Evolutionary conservation across 768 basidiomycete species (phyloP), one percentile per base, ranked within the genome.

Genomic region (Dentipellis sp.): DNA sequence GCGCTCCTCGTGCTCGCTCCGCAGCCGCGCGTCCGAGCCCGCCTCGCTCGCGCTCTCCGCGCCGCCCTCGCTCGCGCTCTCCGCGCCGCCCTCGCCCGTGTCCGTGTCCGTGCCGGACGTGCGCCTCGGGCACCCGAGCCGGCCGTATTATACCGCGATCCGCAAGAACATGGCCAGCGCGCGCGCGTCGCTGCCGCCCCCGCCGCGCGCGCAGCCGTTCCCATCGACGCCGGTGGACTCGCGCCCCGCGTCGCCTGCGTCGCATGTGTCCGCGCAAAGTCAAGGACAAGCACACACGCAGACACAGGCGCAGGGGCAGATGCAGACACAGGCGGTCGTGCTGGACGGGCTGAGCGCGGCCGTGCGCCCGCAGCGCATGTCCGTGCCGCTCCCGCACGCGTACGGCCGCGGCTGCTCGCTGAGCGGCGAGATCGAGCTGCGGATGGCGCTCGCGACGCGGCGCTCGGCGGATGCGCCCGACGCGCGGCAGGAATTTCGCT

Each of bases 41-140:
- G 19, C 22, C 12, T 29, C n/a, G 47, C 38, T 45, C 22, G 54
- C 29, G 14, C 23, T 37, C 59, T 21, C 3, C 54, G 37, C 39
- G 40, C 21, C 1, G 17, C 52, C 17, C 21, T 50, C 11, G 23
- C 22, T 42, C 40, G 40, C 40, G 40, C 3, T 42, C 40, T n/a
- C n/a, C n/a, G n/a, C n/a, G n/a, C n/a, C n/a, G n/a, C n/a, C n/a
- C n/a, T n/a, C 39, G 39, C n/a, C 22, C 21, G 23, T 49, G 17
- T 21, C 47, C 17, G 10, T 21, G 47, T 21, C 47, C 12, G 23
- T 16, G 12, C 54, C 57, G 12, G 52, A 49, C 11, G 35, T 46
- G 9, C 58, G 60, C 21, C 60, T 61, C 14, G 60, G 60, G 19
- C 60, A 61, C 36, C 60, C 60, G n/a, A 61, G 55, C 49, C 58